Evolutionary conservation across 176 grass and related monocot genomes (phyloP).

Genomic region (Stipa capillata): DNA sequence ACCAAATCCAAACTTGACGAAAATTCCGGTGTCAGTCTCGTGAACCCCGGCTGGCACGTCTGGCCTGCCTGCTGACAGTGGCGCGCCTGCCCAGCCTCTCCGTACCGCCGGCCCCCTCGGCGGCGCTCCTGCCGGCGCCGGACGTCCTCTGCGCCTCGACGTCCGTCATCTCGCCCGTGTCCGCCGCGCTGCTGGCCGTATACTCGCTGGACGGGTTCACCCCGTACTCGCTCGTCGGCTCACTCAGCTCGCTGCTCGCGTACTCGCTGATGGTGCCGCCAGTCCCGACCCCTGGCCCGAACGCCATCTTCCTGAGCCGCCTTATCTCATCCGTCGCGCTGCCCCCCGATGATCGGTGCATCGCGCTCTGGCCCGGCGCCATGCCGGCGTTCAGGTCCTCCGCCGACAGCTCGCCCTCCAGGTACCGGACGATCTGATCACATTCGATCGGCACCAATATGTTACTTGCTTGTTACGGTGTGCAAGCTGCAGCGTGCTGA

Average conservation of each 20-base stretch:
- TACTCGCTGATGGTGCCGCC: constrained; percentile 46
- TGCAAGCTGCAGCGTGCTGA: background rate
- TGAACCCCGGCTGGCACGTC: background rate
- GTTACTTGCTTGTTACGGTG: background rate
- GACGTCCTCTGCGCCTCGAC: background rate
- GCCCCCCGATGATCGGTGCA: constrained; percentile 25
- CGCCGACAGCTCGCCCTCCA: constrained; percentile 79
- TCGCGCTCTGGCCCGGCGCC: constrained; percentile 51
- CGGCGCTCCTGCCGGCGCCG: background rate
- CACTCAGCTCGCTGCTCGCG: constrained; percentile 55
- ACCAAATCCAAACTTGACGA: background rate
- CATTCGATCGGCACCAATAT: background rate
- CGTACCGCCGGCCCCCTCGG: background rate
- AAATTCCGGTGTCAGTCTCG: background rate
- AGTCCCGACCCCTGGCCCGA: constrained; percentile 24
- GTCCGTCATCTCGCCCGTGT: constrained; percentile 35
- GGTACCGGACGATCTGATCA: constrained; percentile 62
- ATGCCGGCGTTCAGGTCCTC: constrained; percentile 77
- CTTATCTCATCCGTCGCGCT: constrained; percentile 35
- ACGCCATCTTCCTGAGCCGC: constrained; percentile 60
- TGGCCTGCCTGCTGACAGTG: background rate
- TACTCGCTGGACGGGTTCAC: constrained; percentile 37
- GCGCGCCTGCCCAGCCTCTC: constrained; percentile 25
- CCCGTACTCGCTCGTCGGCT: constrained; percentile 53
- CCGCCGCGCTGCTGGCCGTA: constrained; percentile 23